These are phyloP conservation scores for Escallonia rubra DNA, from an alignment of 129 eudicot genomes.

Conservation along the genomic window DNA sequence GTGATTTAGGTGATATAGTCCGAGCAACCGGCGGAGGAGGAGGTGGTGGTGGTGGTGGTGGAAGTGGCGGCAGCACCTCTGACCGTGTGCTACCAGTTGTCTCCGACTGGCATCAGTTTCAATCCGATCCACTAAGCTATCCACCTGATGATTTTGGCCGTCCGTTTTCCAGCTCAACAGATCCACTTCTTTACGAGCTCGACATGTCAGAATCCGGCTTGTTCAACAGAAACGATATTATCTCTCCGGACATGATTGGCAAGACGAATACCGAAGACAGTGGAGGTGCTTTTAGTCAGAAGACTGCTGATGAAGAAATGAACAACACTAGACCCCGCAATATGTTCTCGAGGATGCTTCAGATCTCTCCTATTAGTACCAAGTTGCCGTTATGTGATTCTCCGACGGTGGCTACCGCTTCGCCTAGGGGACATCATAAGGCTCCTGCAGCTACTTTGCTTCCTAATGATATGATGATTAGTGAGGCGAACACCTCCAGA, in stretches of 20 bases:
- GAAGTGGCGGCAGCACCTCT: not conserved
- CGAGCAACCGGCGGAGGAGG: constrained; percentile 41
- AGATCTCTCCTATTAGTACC: constrained; percentile 49
- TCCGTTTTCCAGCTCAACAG: constrained; percentile 53
- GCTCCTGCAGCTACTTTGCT: constrained; percentile 14
- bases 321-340: constrained; percentile 15
- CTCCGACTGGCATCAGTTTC: constrained; percentile 35
- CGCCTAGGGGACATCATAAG: constrained; percentile 9
- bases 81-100: not conserved
- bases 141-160: constrained; percentile 47
- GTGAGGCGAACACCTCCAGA: constrained; percentile 25
- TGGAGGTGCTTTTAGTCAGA: not conserved
- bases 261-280: not conserved
- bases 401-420: constrained; percentile 17
- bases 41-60: not conserved
- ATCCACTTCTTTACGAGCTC: constrained; percentile 46
- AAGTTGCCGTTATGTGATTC: constrained; percentile 12
- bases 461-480: constrained; percentile 23
- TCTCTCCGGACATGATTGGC: not conserved
- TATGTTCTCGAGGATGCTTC: constrained; percentile 64
- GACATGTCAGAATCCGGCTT: constrained; percentile 26
- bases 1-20: constrained; percentile 81
- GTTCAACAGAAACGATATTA: constrained; percentile 3
- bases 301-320: constrained; percentile 6
- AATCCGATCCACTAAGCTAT: constrained; percentile 9